A percentile compares a stretch with the other conserved stretches of the same genome.
phyloP scores from a whole-genome alignment of 2,329 filamentous ascomycete genomes.

The Colletotrichum sp. region DNA sequence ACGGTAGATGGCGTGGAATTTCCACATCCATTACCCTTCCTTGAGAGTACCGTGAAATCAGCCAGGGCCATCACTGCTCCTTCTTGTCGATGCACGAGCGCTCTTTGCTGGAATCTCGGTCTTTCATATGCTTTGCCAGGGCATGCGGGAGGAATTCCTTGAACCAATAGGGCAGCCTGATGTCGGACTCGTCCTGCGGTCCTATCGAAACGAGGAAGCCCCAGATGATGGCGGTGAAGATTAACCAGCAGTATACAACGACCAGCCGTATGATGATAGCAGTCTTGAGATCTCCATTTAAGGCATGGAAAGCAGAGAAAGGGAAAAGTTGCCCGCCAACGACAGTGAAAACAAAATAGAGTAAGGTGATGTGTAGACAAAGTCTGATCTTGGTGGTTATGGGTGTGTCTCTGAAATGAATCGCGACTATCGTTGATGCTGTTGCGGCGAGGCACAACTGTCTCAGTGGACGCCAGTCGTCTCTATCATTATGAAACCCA shows the following conservation, averaged over 20 bases:
- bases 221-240: neutral
- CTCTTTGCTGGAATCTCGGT: neutral
- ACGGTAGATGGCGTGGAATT: neutral
- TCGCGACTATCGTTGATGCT: neutral
- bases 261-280: neutral
- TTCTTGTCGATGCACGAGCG: neutral
- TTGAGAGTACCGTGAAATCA: neutral
- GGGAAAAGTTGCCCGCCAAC: too few species aligned
- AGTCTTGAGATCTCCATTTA: too few species aligned
- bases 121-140: neutral
- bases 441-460: neutral
- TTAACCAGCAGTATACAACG: neutral
- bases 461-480: neutral
- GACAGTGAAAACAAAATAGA: neutral
- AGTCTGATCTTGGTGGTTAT: neutral
- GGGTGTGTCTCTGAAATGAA: neutral
- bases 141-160: neutral
- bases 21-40: neutral
- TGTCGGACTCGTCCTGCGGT: neutral
- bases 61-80: neutral
- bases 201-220: neutral
- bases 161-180: neutral
- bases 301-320: too few species aligned
- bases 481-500: neutral
- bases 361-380: neutral